Percentiles rank a stretch among this genome's conserved stretches.
Conservation (phyloP, 2,329 filamentous ascomycete species). For the Bimuria novae-zelandiae region DNA sequence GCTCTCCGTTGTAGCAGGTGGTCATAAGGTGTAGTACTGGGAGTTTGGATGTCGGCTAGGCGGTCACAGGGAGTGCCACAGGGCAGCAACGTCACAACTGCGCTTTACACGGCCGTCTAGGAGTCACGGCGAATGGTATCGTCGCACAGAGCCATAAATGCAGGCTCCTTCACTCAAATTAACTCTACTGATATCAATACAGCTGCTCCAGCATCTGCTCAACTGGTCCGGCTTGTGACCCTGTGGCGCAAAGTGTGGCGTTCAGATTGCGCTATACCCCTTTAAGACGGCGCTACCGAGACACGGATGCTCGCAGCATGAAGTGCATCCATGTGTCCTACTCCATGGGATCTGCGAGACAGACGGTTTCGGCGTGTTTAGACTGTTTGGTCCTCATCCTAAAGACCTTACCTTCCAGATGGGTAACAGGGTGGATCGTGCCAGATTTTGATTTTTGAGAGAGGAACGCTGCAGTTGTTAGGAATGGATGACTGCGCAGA, state of each 20-base stretch:
- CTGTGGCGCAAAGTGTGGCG: slow-evolving; percentile 13
- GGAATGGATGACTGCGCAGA: too few relatives aligned
- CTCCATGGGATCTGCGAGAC: background rate
- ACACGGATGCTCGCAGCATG: slow-evolving; percentile 18
- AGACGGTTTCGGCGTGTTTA: background rate
- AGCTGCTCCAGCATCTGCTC: background rate
- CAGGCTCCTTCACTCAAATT: background rate
- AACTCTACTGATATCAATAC: background rate
- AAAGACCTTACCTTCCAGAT: too few relatives aligned
- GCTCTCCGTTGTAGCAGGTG: slow-evolving; percentile 17
- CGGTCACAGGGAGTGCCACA: slow-evolving; percentile 35
- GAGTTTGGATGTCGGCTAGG: slow-evolving; percentile 18
- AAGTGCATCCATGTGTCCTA: slow-evolving; percentile 7
- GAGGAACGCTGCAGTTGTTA: too few relatives aligned
- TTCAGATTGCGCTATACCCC: slow-evolving; percentile 8
- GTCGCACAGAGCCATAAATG: background rate
- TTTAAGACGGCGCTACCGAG: slow-evolving; percentile 10
- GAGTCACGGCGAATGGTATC: background rate
- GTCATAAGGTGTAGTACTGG: slow-evolving; percentile 26
- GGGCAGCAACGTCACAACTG: slow-evolving; percentile 26
- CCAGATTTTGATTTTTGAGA: too few relatives aligned
- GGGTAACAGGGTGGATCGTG: too few relatives aligned
- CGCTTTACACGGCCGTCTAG: background rate
- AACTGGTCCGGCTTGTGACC: slow-evolving; percentile 1
- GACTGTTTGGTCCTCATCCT: too few relatives aligned